Percentiles rank a stretch among this genome's conserved stretches.
Conservation (phyloP, 495 filamentous ascomycete genomes). For the Hypoxylon lenormandii region DNA sequence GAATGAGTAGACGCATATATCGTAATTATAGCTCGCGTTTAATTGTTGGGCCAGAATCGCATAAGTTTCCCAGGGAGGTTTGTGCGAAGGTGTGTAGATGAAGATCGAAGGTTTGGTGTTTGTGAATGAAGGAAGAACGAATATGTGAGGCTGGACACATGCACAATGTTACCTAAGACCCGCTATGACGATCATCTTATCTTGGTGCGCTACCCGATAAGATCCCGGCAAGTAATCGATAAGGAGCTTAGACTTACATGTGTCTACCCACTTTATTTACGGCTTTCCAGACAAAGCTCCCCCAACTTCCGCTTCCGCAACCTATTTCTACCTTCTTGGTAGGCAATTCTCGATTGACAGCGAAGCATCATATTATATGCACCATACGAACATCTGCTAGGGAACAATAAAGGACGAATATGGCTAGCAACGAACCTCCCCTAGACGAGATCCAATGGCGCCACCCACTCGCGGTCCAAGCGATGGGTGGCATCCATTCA, state of each 20-base stretch:
- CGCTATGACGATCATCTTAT: not conserved
- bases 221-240: constrained; percentile 3
- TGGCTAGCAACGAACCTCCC: constrained; percentile 65
- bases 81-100: not conserved
- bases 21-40: not conserved
- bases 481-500: constrained; percentile 69
- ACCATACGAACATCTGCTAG: not conserved
- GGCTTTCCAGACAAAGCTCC: constrained; percentile 1
- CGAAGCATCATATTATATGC: not conserved
- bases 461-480: constrained; percentile 68
- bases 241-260: not conserved
- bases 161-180: no score
- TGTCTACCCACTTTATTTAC: constrained; percentile 1
- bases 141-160: no score
- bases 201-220: not conserved
- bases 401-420: constrained; percentile 13
- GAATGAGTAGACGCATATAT: not conserved
- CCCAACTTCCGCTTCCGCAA: not conserved
- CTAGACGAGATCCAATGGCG: constrained; percentile 85
- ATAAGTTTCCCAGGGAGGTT: no score
- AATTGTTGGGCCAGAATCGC: not conserved
- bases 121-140: no score
- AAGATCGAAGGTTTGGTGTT: not conserved
- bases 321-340: not conserved
- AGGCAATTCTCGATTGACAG: not conserved